Evolutionary conservation across 73 alveolate genomes (phyloP), one percentile per base, ranked within the genome.

Genomic region (Paraurostyla sp.): DNA sequence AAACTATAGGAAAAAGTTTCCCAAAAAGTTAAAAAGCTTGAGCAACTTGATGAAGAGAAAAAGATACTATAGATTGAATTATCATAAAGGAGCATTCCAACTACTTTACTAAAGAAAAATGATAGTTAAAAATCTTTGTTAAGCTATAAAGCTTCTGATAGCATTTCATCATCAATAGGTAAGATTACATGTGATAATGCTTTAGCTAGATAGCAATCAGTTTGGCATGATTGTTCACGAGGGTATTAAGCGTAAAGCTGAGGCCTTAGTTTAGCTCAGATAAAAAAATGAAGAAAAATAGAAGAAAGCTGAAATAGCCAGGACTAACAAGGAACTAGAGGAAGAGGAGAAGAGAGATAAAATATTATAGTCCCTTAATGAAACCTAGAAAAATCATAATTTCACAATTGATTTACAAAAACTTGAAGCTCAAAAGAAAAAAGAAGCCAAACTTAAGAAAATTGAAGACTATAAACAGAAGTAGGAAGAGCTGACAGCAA

Each of bases 161-260:
- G 16, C n/a, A 62, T n/a, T 15, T 62, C 29, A 29, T 3, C 18
- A 27, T 30, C 81, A 11, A 35, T 63, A 13, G 59, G 59, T 63
- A 35, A 27, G 15, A 35, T 15, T 30, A 27, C 59, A 63, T 15
- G 59, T 63, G 11, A n/a, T n/a, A n/a, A n/a, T n/a, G n/a, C n/a
- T n/a, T n/a, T n/a, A n/a, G n/a, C n/a, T n/a, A n/a, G n/a, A n/a
- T n/a, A n/a, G n/a, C n/a, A n/a, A n/a, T n/a, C n/a, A n/a, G n/a
- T n/a, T n/a, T n/a, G n/a, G n/a, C n/a, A n/a, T n/a, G 58, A 15
- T 15, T 20, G 9, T 69, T 9, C 38, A 59, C 22, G 59, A 69
- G 35, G 84, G 84, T 41, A 43, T 63, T 4, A 69, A 38, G 63
- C 27, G 59, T 4, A 69, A 69, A 69, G 84, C 84, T 16, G 59